These are phyloP conservation scores for Colletotrichum tropicale DNA, from an alignment of 2,329 filamentous ascomycete genomes.

Conservation along the genomic window DNA sequence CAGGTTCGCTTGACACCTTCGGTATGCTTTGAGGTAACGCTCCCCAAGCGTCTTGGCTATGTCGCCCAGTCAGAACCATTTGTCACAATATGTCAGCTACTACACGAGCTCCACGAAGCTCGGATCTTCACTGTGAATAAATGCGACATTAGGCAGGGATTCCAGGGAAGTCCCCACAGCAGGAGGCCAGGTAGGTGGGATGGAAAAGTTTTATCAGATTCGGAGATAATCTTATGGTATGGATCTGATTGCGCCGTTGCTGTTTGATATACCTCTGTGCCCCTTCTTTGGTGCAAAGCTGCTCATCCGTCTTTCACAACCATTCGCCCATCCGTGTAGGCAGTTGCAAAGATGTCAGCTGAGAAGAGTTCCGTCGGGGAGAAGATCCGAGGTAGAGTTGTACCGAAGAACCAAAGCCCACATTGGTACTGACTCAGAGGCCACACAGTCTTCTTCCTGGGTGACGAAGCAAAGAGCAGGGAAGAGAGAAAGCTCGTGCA, in stretches of 20 bases:
- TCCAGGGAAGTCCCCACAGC: background rate
- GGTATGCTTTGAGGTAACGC: background rate
- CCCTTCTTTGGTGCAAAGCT: background rate
- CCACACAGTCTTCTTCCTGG: conserved; percentile 20
- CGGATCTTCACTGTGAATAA: background rate
- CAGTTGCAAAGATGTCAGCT: background rate
- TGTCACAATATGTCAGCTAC: background rate
- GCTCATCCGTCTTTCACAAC: background rate
- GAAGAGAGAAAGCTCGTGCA: conserved; percentile 32
- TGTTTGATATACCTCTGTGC: background rate
- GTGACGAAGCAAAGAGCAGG: conserved; percentile 11
- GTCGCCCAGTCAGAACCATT: background rate
- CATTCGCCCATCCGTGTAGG: background rate
- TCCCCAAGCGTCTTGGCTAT: background rate
- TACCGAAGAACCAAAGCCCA: background rate
- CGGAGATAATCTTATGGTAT: background rate
- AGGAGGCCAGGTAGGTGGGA: background rate
- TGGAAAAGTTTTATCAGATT: conserved; percentile 2
- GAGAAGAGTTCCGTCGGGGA: background rate
- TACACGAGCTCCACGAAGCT: background rate
- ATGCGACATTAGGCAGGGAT: background rate
- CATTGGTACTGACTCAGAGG: background rate
- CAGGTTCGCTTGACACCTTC: background rate
- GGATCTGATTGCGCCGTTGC: background rate
- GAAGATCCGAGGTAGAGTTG: background rate